Evolutionary conservation across 768 basidiomycete species (phyloP).

Genomic region (Russula sp.): DNA sequence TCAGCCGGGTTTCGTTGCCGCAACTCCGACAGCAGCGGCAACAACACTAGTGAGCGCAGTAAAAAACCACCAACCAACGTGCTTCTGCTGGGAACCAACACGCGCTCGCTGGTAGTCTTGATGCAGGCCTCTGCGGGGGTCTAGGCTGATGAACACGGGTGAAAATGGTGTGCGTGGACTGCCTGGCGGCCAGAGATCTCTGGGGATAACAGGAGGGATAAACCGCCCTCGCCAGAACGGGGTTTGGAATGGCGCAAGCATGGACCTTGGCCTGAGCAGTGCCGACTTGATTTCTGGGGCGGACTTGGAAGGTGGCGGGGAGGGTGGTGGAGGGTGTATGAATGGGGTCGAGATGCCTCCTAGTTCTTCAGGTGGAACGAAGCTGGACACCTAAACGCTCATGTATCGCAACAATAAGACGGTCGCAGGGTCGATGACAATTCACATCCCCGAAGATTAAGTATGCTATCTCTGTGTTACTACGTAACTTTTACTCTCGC

Average conservation of each 20-base stretch:
- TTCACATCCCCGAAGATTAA: background rate
- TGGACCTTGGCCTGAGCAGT: background rate
- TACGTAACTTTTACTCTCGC: background rate
- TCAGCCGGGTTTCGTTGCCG: background rate
- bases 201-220: background rate
- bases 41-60: background rate
- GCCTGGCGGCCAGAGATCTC: background rate
- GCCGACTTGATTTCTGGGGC: background rate
- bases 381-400: conserved; percentile 15
- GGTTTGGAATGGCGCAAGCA: background rate
- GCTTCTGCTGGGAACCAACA: conserved; percentile 1
- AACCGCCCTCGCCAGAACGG: background rate
- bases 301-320: background rate
- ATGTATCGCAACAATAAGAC: conserved; percentile 14
- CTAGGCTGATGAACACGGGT: conserved; percentile 5
- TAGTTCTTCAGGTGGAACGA: background rate
- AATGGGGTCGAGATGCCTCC: background rate
- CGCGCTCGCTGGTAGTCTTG: conserved; percentile 9
- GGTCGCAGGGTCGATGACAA: conserved; percentile 9
- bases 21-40: background rate
- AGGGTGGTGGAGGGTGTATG: background rate
- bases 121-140: background rate
- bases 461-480: background rate
- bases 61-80: conserved; percentile 2
- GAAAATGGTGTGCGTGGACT: background rate